A percentile compares a stretch with the other conserved stretches of the same genome.
Conservation (phyloP, 345 rosid genomes). For the Ceriops zippeliana region DNA sequence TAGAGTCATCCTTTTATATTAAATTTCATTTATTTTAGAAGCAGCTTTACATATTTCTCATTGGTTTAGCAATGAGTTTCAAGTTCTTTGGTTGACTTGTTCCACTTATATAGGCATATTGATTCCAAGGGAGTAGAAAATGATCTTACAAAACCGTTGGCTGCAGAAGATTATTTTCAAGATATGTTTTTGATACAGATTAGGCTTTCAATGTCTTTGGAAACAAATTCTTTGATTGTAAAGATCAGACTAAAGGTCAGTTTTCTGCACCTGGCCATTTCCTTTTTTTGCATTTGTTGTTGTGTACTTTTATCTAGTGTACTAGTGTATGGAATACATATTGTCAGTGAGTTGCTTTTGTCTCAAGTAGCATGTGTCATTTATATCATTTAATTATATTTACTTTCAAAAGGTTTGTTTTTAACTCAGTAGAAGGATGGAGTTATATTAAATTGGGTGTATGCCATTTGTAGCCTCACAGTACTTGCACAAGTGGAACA, state of each 20-base stretch:
- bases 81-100: background rate
- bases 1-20: too few relatives aligned
- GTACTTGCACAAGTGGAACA: background rate
- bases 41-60: too few relatives aligned
- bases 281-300: background rate
- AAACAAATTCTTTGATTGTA: constrained; percentile 18
- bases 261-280: background rate
- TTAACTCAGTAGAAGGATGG: background rate
- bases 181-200: constrained; percentile 19
- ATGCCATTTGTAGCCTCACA: background rate
- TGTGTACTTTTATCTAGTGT: background rate
- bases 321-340: background rate
- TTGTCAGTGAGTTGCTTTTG: background rate
- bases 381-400: background rate
- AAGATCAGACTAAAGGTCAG: constrained; percentile 18
- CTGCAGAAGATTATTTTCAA: constrained; percentile 7
- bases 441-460: background rate
- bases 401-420: too few relatives aligned
- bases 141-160: background rate
- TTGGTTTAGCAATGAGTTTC: too few relatives aligned
- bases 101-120: constrained; percentile 9
- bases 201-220: constrained; percentile 25
- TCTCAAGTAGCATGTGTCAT: background rate
- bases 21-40: too few relatives aligned
- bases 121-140: constrained; percentile 8